Conservation (phyloP, 148 eudicot genomes). For the Selenicereus undatus region DNA sequence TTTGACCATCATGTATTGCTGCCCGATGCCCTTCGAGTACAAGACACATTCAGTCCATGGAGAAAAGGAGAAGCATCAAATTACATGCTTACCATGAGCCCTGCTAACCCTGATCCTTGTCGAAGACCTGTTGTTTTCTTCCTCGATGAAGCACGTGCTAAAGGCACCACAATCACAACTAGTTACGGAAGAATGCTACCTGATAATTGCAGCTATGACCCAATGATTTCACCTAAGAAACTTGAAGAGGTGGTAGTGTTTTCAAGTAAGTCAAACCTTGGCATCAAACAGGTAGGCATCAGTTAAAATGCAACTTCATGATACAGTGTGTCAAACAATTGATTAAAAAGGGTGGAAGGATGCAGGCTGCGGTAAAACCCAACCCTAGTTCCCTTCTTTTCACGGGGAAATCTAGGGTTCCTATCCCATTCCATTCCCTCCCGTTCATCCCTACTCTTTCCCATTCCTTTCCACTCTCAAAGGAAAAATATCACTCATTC, state of each 20-base stretch:
- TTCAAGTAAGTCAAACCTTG: slow-evolving; percentile 43
- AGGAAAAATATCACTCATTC: too few species aligned
- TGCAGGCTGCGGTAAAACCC: too few species aligned
- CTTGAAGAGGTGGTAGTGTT: slow-evolving; percentile 47
- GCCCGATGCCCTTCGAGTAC: slow-evolving; percentile 40
- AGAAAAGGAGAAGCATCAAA: slow-evolving; percentile 22
- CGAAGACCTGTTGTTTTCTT: slow-evolving; percentile 54
- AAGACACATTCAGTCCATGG: slow-evolving; percentile 53
- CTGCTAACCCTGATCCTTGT: slow-evolving; percentile 46
- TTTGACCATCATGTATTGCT: slow-evolving; percentile 37
- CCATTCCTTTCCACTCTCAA: too few species aligned
- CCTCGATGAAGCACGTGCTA: slow-evolving; percentile 32
- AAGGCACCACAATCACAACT: slow-evolving; percentile 23
- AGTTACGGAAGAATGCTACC: slow-evolving; percentile 36
- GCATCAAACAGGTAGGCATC: slow-evolving; percentile 46
- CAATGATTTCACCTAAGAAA: slow-evolving; percentile 47
- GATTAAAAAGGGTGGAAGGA: too few species aligned
- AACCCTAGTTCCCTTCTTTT: too few species aligned
- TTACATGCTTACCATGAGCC: slow-evolving; percentile 35
- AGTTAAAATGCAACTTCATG: background rate
- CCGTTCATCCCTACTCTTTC: too few species aligned
- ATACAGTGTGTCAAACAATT: too few species aligned
- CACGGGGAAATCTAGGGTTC: too few species aligned
- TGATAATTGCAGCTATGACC: slow-evolving; percentile 55
- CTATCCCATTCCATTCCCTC: too few species aligned